Evolutionary conservation across 768 basidiomycete genomes (phyloP).

Genomic region (Podaxis mareebaensis): DNA sequence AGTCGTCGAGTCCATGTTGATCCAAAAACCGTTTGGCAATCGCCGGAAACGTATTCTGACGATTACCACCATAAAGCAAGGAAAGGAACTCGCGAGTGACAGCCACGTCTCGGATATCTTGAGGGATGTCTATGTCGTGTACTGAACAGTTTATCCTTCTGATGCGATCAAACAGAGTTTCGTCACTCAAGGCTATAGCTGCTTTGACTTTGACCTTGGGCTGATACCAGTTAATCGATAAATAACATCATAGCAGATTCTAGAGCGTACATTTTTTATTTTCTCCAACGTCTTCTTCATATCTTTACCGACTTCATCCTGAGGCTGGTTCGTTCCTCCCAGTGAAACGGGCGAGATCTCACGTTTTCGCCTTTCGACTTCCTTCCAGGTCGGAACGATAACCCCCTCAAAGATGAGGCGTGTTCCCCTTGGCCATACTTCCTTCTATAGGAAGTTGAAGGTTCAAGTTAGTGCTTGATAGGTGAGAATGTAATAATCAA

Average conservation of each 20-base stretch:
- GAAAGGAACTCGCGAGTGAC: slow-evolving; percentile 23
- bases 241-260: not conserved
- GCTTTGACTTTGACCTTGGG: slow-evolving; percentile 1
- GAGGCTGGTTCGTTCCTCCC: not conserved
- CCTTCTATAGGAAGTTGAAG: not conserved
- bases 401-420: not conserved
- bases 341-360: not conserved
- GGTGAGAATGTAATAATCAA: not conserved
- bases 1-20: slow-evolving; percentile 28
- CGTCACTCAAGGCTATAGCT: not conserved
- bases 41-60: slow-evolving; percentile 19
- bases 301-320: not conserved
- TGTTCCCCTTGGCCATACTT: not conserved
- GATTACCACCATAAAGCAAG: slow-evolving; percentile 25
- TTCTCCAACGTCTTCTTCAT: not conserved
- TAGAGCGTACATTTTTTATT: not conserved
- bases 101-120: slow-evolving; percentile 6
- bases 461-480: not conserved
- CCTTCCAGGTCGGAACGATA: not conserved
- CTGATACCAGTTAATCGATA: not conserved
- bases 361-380: not conserved
- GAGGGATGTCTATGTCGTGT: not conserved
- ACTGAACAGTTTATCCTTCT: not conserved
- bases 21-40: slow-evolving; percentile 21
- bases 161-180: not conserved